phyloP scores from a whole-genome alignment of 139 green algal genomes.

The Chara braunii region DNA sequence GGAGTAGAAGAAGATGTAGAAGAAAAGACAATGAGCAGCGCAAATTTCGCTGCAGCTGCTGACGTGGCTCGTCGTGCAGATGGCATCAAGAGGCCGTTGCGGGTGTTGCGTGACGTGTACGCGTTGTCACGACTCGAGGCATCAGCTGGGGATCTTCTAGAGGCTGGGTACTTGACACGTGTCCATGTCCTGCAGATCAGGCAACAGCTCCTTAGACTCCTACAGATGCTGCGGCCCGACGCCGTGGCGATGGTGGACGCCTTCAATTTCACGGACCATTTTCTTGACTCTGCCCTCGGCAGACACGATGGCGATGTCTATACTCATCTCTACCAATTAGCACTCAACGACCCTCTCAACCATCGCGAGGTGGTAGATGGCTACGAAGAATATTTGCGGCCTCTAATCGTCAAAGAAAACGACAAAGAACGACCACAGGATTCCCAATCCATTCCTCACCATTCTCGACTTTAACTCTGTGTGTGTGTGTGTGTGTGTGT shows the following conservation, averaged over 20 bases:
- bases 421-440: too few species aligned
- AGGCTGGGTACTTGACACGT: background rate
- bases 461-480: too few species aligned
- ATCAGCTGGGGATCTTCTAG: background rate
- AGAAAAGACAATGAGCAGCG: too few species aligned
- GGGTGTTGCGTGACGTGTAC: conserved; percentile 11
- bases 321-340: conserved; percentile 19
- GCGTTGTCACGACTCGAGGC: conserved; percentile 6
- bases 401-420: too few species aligned
- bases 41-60: too few species aligned
- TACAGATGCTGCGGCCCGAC: background rate
- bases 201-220: conserved; percentile 1
- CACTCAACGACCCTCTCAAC: conserved; percentile 31
- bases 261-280: background rate
- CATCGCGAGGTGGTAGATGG: conserved; percentile 16
- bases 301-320: conserved; percentile 41
- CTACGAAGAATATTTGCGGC: conserved; percentile 19
- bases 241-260: background rate
- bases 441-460: too few species aligned
- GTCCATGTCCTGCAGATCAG: background rate
- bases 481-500: too few species aligned
- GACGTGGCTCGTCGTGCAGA: too few species aligned
- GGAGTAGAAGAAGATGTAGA: too few species aligned
- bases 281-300: conserved; percentile 15
- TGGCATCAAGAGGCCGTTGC: background rate